Percentiles rank a stretch among this genome's conserved stretches.
Conservation (phyloP, 192 early-diverging fungal species). For the Lobosporangium transversale region DNA sequence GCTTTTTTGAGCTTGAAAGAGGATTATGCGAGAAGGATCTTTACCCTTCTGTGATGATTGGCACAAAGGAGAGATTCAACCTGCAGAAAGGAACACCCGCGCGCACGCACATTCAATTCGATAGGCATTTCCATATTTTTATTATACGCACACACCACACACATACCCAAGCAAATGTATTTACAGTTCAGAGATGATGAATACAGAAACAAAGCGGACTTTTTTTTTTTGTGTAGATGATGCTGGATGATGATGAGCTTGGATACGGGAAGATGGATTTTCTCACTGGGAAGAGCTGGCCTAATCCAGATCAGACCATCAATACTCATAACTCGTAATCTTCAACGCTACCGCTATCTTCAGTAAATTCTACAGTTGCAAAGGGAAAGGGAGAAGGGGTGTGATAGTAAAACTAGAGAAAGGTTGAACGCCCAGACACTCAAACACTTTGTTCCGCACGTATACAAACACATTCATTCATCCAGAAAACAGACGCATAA, state of each 20-base stretch:
- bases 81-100: too few relatives aligned
- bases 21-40: too few relatives aligned
- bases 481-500: not conserved
- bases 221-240: constrained; percentile 29
- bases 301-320: constrained; percentile 28
- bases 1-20: too few relatives aligned
- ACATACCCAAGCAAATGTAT: constrained; percentile 1
- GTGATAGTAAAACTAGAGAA: not conserved
- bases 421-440: not conserved
- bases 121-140: not conserved
- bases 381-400: not conserved
- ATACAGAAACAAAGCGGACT: constrained; percentile 19
- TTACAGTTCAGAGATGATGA: too few relatives aligned
- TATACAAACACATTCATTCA: constrained; percentile 4
- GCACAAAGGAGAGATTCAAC: too few relatives aligned
- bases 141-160: constrained; percentile 5
- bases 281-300: constrained; percentile 23
- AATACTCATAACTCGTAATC: not conserved
- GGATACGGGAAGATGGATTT: constrained; percentile 9
- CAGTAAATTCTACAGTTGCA: not conserved
- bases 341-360: not conserved
- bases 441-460: not conserved
- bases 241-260: constrained; percentile 13
- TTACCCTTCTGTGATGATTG: too few relatives aligned
- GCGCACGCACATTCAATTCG: too few relatives aligned